Base-by-base conservation (phyloP, 768 basidiomycete species). In the Termitomyces heimii region DNA sequence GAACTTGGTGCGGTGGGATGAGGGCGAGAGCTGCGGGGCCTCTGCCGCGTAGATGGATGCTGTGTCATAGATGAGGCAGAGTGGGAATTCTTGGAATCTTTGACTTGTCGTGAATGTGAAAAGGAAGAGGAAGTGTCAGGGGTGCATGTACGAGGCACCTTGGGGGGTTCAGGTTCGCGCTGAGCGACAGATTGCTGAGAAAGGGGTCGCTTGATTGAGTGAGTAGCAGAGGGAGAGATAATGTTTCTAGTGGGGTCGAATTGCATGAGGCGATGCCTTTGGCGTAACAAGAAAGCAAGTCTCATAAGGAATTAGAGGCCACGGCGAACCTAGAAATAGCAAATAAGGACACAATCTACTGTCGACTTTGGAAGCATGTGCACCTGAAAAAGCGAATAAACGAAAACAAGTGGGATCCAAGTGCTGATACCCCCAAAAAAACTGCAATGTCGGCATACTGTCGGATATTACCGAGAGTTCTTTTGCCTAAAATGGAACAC, bases 241-340 rank as follows among this genome's bases (percentile, higher is more conserved):
- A 61, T 32, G 52, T 62, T 65, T 59, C 67, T 66, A 29, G 70
- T 62, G 28, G 73, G 70, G 70, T 82, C 77, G 64, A 80, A 65
- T 76, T 81, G 80, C 83, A 85, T 84, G 74, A 82, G 76, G 73
- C 79, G 75, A 70, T 72, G 77, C 77, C 80, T 76, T 56, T 74
- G 69, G 63, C 75, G 73, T 60, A 80, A 68, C 53, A 76, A 54
- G 62, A 75, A 71, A 63, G 75, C 77, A 67, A 79, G 65, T 74
- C 76, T 79, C 82, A 85, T 84, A 76, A 68, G 72, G 68, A 60
- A 65, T 45, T 34, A 39, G 35, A 61, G 31, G 45, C 42, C 53
- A 20, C 50, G 43, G 16, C 34, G 28, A 56, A 46, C 26, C 29
- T 44, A 26, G 24, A 54, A 14, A 26, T 34, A 8, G 9, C 0